phyloP scores from a whole-genome alignment of 139 green algal genomes.

The Chlorella sp. region DNA sequence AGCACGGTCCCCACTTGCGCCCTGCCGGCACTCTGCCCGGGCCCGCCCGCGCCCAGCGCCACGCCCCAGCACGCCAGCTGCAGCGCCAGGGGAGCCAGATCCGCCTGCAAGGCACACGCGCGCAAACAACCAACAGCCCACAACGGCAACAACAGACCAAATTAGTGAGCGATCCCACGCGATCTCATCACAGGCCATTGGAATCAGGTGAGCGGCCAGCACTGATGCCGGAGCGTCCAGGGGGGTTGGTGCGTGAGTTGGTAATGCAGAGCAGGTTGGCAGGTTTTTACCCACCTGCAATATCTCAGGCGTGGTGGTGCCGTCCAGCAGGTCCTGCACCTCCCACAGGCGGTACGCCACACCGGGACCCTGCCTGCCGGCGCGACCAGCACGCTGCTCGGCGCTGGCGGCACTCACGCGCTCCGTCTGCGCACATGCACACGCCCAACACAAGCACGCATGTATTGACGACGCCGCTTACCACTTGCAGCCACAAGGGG shows the following conservation, averaged over 20 bases:
- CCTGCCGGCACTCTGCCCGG: background rate
- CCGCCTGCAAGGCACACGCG: conserved; percentile 15
- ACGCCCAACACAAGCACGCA: background rate
- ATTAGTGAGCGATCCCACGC: too few relatives aligned
- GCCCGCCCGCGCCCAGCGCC: background rate
- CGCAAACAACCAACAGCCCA: too few relatives aligned
- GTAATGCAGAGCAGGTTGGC: background rate
- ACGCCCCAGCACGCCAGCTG: conserved; percentile 44
- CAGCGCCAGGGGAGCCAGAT: conserved; percentile 51
- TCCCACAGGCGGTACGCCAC: conserved; percentile 52
- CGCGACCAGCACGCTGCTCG: conserved; percentile 48
- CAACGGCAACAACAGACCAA: too few relatives aligned
- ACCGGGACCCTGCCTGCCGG: conserved; percentile 45
- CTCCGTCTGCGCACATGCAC: conserved; percentile 7
- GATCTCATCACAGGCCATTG: too few relatives aligned
- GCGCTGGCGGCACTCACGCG: conserved; percentile 39
- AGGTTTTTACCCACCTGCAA: background rate
- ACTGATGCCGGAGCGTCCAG: background rate
- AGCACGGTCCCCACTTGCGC: too few relatives aligned
- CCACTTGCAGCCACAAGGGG: too few relatives aligned
- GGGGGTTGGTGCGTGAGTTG: background rate
- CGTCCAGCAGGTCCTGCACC: conserved; percentile 12
- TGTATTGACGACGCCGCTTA: too few relatives aligned
- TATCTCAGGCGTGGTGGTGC: conserved; percentile 39
- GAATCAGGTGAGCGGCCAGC: too few relatives aligned